Conservation (phyloP, 345 rosid genomes). For the Trapa bicornis region DNA sequence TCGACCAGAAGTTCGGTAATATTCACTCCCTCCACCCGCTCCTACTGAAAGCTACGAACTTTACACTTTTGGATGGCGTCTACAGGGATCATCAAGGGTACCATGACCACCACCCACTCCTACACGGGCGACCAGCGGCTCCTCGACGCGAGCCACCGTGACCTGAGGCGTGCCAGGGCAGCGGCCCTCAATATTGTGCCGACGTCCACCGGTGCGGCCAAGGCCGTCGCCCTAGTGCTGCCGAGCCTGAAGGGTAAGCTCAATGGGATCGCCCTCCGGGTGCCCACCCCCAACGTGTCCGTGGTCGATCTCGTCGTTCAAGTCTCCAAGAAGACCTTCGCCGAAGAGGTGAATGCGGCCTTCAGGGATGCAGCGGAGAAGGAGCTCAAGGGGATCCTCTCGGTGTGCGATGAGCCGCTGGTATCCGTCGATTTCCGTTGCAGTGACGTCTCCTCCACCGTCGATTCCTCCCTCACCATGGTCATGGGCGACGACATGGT, state of each 20-base stretch:
- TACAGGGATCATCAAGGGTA: constrained; percentile 89
- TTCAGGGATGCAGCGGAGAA: constrained; percentile 75
- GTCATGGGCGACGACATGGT: constrained; percentile 99
- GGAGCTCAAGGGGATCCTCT: constrained; percentile 70
- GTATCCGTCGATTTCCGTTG: constrained; percentile 94
- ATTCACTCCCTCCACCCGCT: background rate
- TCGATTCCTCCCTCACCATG: constrained; percentile 84
- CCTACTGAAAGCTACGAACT: background rate
- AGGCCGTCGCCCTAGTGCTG: constrained; percentile 90
- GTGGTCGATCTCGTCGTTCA: constrained; percentile 91
- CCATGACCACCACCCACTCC: constrained; percentile 98
- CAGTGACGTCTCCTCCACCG: constrained; percentile 70
- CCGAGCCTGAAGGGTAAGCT: constrained; percentile 88
- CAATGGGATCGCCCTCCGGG: constrained; percentile 90
- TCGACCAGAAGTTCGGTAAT: constrained; percentile 90
- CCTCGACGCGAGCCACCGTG: constrained; percentile 91
- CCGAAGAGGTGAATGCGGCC: constrained; percentile 88
- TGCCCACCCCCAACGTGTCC: constrained; percentile 91
- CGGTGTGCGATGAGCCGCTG: constrained; percentile 88
- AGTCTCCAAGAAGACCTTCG: constrained; percentile 83
- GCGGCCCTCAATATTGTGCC: constrained; percentile 95
- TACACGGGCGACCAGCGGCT: constrained; percentile 97
- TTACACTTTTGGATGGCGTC: background rate
- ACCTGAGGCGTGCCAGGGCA: constrained; percentile 90
- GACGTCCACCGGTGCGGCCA: constrained; percentile 92